Percentiles rank a stretch among this genome's conserved stretches.
These are phyloP conservation scores for Usnea hakonensis DNA, from an alignment of 495 filamentous ascomycete species.

Conservation along the genomic window DNA sequence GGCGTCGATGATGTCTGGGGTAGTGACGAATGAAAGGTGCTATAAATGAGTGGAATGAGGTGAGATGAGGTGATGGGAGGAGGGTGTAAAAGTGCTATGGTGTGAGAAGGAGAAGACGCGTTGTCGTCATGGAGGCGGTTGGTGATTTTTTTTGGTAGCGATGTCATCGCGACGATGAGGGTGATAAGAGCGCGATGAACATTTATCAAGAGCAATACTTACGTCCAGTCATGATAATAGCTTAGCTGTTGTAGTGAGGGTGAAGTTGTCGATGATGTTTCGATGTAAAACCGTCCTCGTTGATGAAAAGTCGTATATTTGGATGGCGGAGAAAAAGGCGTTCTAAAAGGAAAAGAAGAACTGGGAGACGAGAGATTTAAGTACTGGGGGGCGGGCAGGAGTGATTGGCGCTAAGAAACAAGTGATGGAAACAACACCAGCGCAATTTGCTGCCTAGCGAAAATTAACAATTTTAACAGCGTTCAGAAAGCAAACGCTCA, in stretches of 20 bases:
- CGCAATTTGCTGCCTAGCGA: slow-evolving; percentile 18
- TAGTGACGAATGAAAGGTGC: neutral
- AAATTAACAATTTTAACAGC: slow-evolving; percentile 8
- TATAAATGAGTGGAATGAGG: neutral
- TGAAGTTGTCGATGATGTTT: slow-evolving; percentile 4
- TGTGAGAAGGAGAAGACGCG: slow-evolving; percentile 10
- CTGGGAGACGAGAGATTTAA: slow-evolving; percentile 29
- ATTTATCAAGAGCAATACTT: slow-evolving; percentile 43
- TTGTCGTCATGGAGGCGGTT: neutral
- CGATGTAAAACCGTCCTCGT: slow-evolving; percentile 24
- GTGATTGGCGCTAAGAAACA: slow-evolving; percentile 27
- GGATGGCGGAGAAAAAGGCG: slow-evolving; percentile 15
- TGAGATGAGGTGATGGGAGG: neutral
- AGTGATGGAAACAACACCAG: slow-evolving; percentile 12
- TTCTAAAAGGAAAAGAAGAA: slow-evolving; percentile 24
- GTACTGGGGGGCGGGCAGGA: slow-evolving; percentile 23
- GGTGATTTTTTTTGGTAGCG: slow-evolving; percentile 8
- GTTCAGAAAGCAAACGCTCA: slow-evolving; percentile 21
- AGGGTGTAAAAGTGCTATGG: neutral
- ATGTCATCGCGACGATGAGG: slow-evolving; percentile 14
- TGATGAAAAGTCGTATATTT: slow-evolving; percentile 25
- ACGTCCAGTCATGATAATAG: slow-evolving; percentile 81
- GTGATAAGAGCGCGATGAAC: slow-evolving; percentile 21
- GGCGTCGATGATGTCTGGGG: neutral
- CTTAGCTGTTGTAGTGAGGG: neutral